phyloP scores from a whole-genome alignment of 1,284 basidiomycete species.

The Sporisorium scitamineum region DNA sequence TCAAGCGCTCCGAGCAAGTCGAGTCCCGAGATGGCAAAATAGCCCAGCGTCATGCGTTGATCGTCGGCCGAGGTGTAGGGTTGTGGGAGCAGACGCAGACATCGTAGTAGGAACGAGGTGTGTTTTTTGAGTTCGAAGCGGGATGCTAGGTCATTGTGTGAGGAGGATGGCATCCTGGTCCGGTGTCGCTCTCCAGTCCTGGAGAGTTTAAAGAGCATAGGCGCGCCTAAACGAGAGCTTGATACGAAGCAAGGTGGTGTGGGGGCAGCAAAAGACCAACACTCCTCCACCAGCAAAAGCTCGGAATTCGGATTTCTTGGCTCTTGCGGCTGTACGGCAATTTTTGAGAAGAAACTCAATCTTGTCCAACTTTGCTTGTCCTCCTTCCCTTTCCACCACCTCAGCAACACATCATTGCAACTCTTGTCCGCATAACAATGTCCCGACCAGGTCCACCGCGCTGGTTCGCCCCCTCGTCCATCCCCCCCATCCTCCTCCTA shows the following conservation, averaged over 20 bases:
- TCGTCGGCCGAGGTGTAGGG: conserved; percentile 62
- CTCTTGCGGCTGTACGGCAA: not conserved
- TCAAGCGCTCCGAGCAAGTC: conserved; percentile 54
- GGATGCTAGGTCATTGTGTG: not conserved
- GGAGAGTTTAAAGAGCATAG: too few relatives aligned
- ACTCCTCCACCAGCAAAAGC: too few relatives aligned
- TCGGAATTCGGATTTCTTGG: conserved; percentile 17
- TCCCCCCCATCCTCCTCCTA: conserved; percentile 44
- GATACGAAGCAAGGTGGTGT: not conserved
- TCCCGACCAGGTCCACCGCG: conserved; percentile 1
- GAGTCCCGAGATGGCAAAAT: conserved; percentile 62
- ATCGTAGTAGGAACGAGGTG: conserved; percentile 59
- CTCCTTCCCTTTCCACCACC: not conserved
- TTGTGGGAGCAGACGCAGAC: conserved; percentile 58
- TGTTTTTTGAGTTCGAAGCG: conserved; percentile 46
- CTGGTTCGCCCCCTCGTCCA: conserved; percentile 29
- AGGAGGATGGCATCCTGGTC: too few relatives aligned
- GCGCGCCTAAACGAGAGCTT: too few relatives aligned
- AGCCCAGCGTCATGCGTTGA: conserved; percentile 66
- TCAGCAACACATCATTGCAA: not conserved
- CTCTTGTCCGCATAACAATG: not conserved
- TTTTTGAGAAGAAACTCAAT: not conserved
- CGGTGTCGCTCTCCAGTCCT: too few relatives aligned
- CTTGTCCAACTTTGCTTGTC: not conserved
- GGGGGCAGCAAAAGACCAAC: too few relatives aligned